These are phyloP conservation scores for Tanozyma kutaoensis DNA, from an alignment of 805 yeast species.

Conservation along the genomic window DNA sequence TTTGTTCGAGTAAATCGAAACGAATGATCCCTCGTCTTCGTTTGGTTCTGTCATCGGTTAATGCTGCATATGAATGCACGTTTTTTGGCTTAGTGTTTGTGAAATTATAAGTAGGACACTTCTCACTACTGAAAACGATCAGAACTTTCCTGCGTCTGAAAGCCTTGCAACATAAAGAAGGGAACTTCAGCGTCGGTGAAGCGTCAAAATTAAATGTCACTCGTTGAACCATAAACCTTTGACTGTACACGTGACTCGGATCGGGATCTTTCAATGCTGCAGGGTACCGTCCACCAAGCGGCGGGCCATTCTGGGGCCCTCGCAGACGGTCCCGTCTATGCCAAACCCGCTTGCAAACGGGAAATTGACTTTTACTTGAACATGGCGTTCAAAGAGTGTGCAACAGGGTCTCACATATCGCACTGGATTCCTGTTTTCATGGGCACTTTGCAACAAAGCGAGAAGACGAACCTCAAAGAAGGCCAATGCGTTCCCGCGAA, in stretches of 20 bases:
- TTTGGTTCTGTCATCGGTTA: too few species aligned
- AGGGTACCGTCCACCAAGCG: conserved; percentile 42
- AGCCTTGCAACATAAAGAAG: background rate
- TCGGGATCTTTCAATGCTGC: too few species aligned
- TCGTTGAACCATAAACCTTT: background rate
- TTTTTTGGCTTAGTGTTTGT: too few species aligned
- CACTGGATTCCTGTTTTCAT: conserved; percentile 55
- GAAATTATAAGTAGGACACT: too few species aligned
- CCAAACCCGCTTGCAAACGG: conserved; percentile 49
- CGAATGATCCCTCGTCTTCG: too few species aligned
- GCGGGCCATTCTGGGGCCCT: conserved; percentile 88
- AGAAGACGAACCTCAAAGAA: background rate
- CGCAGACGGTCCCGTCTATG: conserved; percentile 53
- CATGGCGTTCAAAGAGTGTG: too few species aligned
- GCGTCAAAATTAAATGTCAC: background rate
- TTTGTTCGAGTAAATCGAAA: too few species aligned
- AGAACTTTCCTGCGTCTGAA: background rate
- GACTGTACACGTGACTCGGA: conserved; percentile 3
- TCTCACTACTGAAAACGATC: too few species aligned
- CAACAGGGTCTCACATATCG: conserved; percentile 18
- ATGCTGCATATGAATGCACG: too few species aligned
- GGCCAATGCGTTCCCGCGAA: background rate
- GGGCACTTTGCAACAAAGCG: conserved; percentile 48
- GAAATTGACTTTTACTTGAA: conserved; percentile 82
- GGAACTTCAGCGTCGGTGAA: background rate